A percentile compares a stretch with the other conserved stretches of the same genome.
phyloP scores from a whole-genome alignment of 176 grass and related monocot genomes.

The Ensete ventricosum region DNA sequence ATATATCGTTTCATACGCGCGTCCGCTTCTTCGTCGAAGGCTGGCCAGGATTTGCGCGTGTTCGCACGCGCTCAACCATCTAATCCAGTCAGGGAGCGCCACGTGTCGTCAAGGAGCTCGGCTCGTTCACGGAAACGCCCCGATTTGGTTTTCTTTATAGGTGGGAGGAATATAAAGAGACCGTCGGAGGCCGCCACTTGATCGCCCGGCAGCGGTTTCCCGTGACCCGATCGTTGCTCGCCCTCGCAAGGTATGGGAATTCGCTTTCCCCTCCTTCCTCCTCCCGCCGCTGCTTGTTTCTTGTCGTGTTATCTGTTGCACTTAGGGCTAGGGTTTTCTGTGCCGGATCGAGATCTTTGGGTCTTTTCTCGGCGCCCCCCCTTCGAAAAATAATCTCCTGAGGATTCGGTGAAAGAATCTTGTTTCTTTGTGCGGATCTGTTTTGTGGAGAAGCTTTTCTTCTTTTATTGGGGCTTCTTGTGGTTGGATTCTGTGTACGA shows the following conservation, averaged over 20 bases:
- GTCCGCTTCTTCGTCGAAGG: neutral
- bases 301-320: neutral
- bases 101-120: neutral
- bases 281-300: neutral
- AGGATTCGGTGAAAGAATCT: too few species aligned
- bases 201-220: conserved; percentile 37
- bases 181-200: conserved; percentile 28
- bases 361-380: too few species aligned
- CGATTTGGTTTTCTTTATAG: neutral
- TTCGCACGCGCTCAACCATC: neutral
- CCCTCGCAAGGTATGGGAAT: neutral
- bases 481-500: neutral
- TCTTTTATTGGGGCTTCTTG: neutral
- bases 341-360: neutral
- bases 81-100: neutral
- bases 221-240: conserved; percentile 18
- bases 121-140: neutral
- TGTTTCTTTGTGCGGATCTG: too few species aligned
- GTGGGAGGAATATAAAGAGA: neutral
- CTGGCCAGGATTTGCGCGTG: neutral
- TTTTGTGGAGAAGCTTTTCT: neutral
- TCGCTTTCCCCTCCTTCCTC: neutral
- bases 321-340: conserved; percentile 1
- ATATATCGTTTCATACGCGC: neutral
- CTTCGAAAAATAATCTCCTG: too few species aligned